Evolutionary conservation across 2,329 filamentous ascomycete species (phyloP).

Genomic region (Fusarium proliferatum): DNA sequence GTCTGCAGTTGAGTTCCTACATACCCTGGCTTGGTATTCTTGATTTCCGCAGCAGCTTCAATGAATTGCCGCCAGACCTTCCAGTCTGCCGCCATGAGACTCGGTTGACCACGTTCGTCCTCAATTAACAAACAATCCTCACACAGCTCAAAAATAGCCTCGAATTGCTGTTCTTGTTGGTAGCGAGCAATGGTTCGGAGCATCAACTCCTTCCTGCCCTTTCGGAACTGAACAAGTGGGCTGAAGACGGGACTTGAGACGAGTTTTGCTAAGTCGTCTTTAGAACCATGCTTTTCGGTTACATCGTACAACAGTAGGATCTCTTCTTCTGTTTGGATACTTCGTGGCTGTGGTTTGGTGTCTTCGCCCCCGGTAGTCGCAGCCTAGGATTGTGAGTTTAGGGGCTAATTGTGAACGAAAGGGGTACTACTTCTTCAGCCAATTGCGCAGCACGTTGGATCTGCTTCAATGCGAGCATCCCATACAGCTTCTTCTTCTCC

Average conservation of each 20-base stretch:
- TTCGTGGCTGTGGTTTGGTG: slow-evolving; percentile 43
- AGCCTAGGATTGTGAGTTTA: slow-evolving; percentile 27
- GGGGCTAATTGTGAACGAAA: background rate
- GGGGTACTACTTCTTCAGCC: slow-evolving; percentile 56
- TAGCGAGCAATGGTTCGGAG: slow-evolving; percentile 54
- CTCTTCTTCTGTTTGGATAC: slow-evolving; percentile 61
- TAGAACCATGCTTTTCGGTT: slow-evolving; percentile 56
- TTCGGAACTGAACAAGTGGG: slow-evolving; percentile 57
- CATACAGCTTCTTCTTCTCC: slow-evolving; percentile 63
- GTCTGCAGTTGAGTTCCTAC: background rate
- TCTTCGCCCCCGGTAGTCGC: slow-evolving; percentile 30
- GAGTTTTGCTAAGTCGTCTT: slow-evolving; percentile 55
- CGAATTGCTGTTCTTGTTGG: slow-evolving; percentile 55
- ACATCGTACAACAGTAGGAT: slow-evolving; percentile 62
- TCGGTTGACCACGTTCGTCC: slow-evolving; percentile 52
- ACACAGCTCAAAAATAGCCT: slow-evolving; percentile 57
- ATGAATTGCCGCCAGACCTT: slow-evolving; percentile 55
- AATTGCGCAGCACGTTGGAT: slow-evolving; percentile 61
- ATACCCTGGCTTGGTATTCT: slow-evolving; percentile 50
- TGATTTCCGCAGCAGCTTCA: slow-evolving; percentile 51
- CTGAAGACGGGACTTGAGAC: slow-evolving; percentile 54
- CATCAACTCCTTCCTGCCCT: slow-evolving; percentile 61
- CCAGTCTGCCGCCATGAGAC: slow-evolving; percentile 60
- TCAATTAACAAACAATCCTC: slow-evolving; percentile 54
- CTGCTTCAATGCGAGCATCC: slow-evolving; percentile 62